phyloP scores from a whole-genome alignment of 352 stramenopile species.

The Phytophthora chlamydospora region DNA sequence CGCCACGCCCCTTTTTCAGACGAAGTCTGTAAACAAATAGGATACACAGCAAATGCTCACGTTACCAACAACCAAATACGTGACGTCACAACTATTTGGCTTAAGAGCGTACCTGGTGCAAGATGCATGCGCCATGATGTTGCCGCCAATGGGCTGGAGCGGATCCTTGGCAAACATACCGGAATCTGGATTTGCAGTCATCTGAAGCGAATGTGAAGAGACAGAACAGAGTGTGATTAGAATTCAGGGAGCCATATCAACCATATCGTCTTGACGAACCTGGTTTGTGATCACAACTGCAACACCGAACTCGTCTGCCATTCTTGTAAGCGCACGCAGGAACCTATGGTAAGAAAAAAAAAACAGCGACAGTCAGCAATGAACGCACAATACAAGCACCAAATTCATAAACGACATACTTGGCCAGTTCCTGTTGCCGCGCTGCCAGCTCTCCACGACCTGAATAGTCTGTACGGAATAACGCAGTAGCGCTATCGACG shows the following conservation, averaged over 20 bases:
- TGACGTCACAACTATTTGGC: neutral
- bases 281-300: conserved; percentile 93
- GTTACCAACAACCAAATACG: conserved; percentile 4
- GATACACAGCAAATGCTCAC: conserved; percentile 1
- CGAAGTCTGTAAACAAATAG: conserved; percentile 61
- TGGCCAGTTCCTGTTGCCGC: conserved; percentile 88
- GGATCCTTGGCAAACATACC: conserved; percentile 92
- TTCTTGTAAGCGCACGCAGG: conserved; percentile 95
- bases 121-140: conserved; percentile 89
- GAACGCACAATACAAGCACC: neutral
- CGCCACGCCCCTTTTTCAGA: conserved; percentile 96
- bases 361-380: neutral
- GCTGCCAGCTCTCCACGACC: conserved; percentile 98
- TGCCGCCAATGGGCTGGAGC: conserved; percentile 91
- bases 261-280: conserved; percentile 29
- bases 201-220: conserved; percentile 39
- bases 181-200: conserved; percentile 90
- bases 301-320: conserved; percentile 99
- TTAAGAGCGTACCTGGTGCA: conserved; percentile 62
- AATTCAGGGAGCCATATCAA: neutral
- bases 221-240: neutral
- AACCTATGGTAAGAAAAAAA: conserved; percentile 80
- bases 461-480: conserved; percentile 99
- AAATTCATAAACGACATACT: conserved; percentile 42
- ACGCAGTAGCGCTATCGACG: conserved; percentile 97